Evolutionary conservation across 2,329 filamentous ascomycete species (phyloP), one percentile per base, ranked within the genome.

Genomic region (Neurospora sp.): DNA sequence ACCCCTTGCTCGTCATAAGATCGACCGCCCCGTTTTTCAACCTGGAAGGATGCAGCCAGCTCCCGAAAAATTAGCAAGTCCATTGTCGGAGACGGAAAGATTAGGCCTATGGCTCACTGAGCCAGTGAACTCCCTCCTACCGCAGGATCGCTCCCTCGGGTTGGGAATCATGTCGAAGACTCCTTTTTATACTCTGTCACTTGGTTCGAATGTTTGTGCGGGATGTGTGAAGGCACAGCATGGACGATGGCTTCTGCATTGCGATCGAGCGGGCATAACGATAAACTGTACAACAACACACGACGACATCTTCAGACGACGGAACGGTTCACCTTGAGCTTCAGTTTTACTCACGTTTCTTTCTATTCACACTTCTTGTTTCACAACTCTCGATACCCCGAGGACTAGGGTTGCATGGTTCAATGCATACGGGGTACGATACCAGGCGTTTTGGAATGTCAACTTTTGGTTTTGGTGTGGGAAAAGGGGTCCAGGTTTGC

Each of bases 371-470:
- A 69, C 52, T 70, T 72, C 43, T 71, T 43, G 19, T 66, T 69
- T 42, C 62, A 69, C 38, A 23, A 38, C 46, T 42, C 67, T 38
- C 42, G 70, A 67, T 38, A 70, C 70, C 39, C 62, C 28, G 71
- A 70, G 38, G 43, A 71, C 71, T 62, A 70, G 38, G 69, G 68
- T 68, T 39, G 69, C 72, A 69, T 73, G 38, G 69, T 70, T 68
- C 69, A 66, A 71, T 73, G 74, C 72, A 75, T 75, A 72, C 68
- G 69, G 71, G 73, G 68, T 71, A 74, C 72, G 74, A 76, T 76
- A 75, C 74, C 73, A 73, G 75, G 75, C 75, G 75, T 75, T 76
- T 71, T 69, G 62, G 70, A 68, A 28, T 36, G 52, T 33, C 52
- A 62, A 33, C 52, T 33, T 17, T 36, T 62, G 23, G 52, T 15